These are phyloP conservation scores for Suhomyces coccinellae DNA, from an alignment of 1,139 yeast species.

Conservation along the genomic window DNA sequence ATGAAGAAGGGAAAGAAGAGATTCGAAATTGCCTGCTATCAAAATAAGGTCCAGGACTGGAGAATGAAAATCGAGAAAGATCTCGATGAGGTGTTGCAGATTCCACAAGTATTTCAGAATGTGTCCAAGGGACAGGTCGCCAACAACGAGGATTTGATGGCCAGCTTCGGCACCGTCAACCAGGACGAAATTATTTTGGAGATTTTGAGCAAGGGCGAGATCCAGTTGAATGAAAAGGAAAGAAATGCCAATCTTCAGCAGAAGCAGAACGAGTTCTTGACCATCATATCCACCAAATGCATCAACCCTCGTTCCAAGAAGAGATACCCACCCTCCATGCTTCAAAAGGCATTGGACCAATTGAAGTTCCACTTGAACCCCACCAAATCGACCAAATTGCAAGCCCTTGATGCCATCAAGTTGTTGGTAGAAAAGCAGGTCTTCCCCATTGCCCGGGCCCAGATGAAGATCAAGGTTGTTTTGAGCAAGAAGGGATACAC, in stretches of 20 bases:
- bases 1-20: constrained; percentile 89
- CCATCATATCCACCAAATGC: constrained; percentile 84
- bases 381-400: constrained; percentile 79
- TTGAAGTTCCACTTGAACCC: constrained; percentile 78
- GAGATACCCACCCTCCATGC: constrained; percentile 92
- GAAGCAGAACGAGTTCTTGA: constrained; percentile 79
- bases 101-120: constrained; percentile 90
- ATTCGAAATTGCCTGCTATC: constrained; percentile 95
- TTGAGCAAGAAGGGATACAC: constrained; percentile 53
- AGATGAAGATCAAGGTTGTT: constrained; percentile 77
- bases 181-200: constrained; percentile 73
- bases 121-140: constrained; percentile 97
- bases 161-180: constrained; percentile 75
- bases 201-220: constrained; percentile 86
- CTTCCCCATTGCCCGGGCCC: constrained; percentile 91
- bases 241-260: constrained; percentile 74
- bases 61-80: constrained; percentile 87
- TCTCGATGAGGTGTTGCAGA: constrained; percentile 91
- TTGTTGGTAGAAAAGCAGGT: constrained; percentile 73
- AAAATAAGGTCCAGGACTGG: constrained; percentile 95
- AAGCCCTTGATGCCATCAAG: constrained; percentile 90
- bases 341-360: constrained; percentile 81
- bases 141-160: constrained; percentile 75
- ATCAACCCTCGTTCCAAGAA: constrained; percentile 87
- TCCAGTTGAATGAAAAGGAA: constrained; percentile 93